Evolutionary conservation across 805 yeast species (phyloP), one percentile per base, ranked within the genome.

Genomic region (Saccharomycopsis malanga): DNA sequence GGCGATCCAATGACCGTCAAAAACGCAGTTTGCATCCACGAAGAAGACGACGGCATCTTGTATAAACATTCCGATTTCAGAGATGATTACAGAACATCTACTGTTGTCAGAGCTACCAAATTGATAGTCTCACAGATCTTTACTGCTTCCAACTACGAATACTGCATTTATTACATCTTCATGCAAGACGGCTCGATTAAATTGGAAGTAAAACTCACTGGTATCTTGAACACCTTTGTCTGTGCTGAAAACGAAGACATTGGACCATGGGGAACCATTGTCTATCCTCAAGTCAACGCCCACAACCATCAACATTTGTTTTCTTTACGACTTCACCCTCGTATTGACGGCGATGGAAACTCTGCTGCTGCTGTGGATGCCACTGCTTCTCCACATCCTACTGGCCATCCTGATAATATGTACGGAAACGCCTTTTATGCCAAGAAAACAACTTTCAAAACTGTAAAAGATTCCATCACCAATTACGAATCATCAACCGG

Each of bases 301-400:
- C 91, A 84, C 68, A 83, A 84, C 65, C 94, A 84, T 67, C 94
- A 85, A 72, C 93, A 84, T 68, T 66, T 84, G 68, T 84, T 84
- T 65, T 75, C 87, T 17, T 70, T 84, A 56, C 76, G 94, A 71
- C 62, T 84, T 55, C 85, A 85, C 61, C 91, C 94, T 56, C 76
- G 87, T 71, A 68, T 84, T 53, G 93, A 84, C 56, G 93, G 93
- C 58, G 84, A 79, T 53, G 77, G 77, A 56, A 85, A 84, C 70
- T 80, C 89, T 44, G 83, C 80, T 46, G 83, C 83, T 34, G 72
- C 71, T 50, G 69, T 76, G 35, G 91, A 84, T 60, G 88, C 84
- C 45, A 63, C 66, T 40, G 65, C 81, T 2, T 73, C 82, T 39
- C 79, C 80, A 35, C 64, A 61, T 53, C 79, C 81, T 47, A 68